Percentiles rank a stretch among this genome's conserved stretches.
Evolutionary conservation across 257 asterid species (phyloP).

Genomic region (Fraxinus anomala): DNA sequence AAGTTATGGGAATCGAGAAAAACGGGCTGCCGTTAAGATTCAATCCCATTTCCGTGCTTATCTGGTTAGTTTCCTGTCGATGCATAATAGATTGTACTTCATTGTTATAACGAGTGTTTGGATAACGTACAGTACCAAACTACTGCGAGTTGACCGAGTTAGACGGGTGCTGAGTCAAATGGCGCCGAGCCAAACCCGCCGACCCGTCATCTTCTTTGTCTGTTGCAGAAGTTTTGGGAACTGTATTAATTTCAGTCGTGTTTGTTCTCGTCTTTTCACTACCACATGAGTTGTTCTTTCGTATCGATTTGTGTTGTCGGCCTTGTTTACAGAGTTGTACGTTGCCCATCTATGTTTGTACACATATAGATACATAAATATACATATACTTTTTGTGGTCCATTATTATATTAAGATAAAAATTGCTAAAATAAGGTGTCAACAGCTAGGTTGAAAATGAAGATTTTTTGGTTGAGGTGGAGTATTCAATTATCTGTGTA

Average conservation of each 20-base stretch:
- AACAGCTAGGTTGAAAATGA: slow-evolving; percentile 13
- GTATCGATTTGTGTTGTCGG: slow-evolving; percentile 3
- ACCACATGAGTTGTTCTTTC: slow-evolving; percentile 10
- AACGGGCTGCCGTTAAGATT: slow-evolving; percentile 42
- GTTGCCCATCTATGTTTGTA: neutral
- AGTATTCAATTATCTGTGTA: slow-evolving; percentile 31
- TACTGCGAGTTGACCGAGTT: neutral
- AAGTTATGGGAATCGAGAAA: slow-evolving; percentile 25
- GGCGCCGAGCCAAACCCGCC: neutral
- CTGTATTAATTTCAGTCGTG: neutral
- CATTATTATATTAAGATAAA: neutral
- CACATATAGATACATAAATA: neutral
- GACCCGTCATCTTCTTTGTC: slow-evolving; percentile 1
- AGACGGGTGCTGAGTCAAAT: neutral
- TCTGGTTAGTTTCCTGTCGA: slow-evolving; percentile 37
- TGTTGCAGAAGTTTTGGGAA: neutral
- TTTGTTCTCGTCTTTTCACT: neutral
- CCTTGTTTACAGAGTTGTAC: neutral
- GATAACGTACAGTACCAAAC: neutral
- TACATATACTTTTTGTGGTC: neutral
- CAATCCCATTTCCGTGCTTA: slow-evolving; percentile 54
- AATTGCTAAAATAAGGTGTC: slow-evolving; percentile 19
- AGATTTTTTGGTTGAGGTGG: slow-evolving; percentile 33
- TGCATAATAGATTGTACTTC: neutral
- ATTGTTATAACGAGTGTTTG: neutral